A percentile compares a stretch with the other conserved stretches of the same genome.
These are phyloP conservation scores for Trametes sanguinea DNA, from an alignment of 768 basidiomycete genomes.

Conservation along the genomic window DNA sequence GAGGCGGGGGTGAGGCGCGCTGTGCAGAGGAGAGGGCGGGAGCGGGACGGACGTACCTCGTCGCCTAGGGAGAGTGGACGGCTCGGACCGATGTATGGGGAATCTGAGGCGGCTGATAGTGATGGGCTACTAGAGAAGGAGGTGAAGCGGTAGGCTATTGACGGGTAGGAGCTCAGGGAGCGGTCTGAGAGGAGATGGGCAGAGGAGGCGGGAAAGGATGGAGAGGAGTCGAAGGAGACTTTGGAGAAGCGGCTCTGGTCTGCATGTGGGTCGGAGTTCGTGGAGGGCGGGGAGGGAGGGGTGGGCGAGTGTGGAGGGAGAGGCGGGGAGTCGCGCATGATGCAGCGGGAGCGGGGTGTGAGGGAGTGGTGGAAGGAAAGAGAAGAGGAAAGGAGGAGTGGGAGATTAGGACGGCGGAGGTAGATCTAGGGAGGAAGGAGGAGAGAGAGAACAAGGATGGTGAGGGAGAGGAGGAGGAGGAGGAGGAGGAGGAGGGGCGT, in stretches of 20 bases:
- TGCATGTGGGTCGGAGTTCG: not conserved
- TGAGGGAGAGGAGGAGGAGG: conserved; percentile 2
- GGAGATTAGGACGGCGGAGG: not conserved
- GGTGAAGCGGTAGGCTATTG: conserved; percentile 27
- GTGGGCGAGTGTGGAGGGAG: conserved; percentile 10
- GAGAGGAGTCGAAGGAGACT: conserved; percentile 14
- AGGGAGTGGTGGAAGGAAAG: not conserved
- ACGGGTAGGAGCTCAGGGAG: conserved; percentile 23
- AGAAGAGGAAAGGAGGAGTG: conserved; percentile 3
- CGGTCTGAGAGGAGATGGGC: conserved; percentile 18
- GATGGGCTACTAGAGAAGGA: conserved; percentile 26
- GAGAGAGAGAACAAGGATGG: not conserved
- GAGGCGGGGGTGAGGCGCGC: conserved; percentile 1
- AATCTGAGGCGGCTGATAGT: conserved; percentile 29
- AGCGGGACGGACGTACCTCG: conserved; percentile 19
- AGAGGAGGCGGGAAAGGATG: conserved; percentile 16
- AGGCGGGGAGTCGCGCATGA: conserved; percentile 10
- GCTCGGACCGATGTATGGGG: conserved; percentile 31
- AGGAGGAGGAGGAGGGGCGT: not conserved
- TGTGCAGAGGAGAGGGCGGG: not conserved
- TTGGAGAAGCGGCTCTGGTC: conserved; percentile 20
- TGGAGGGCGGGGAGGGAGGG: conserved; percentile 3
- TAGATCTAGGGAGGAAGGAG: not conserved
- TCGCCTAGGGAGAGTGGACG: conserved; percentile 31
- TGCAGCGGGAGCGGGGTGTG: conserved; percentile 1